Percentiles rank a stretch among this genome's conserved stretches.
These are phyloP conservation scores for Trichosanthes truncata DNA, from an alignment of 306 rosid genomes.

Conservation along the genomic window DNA sequence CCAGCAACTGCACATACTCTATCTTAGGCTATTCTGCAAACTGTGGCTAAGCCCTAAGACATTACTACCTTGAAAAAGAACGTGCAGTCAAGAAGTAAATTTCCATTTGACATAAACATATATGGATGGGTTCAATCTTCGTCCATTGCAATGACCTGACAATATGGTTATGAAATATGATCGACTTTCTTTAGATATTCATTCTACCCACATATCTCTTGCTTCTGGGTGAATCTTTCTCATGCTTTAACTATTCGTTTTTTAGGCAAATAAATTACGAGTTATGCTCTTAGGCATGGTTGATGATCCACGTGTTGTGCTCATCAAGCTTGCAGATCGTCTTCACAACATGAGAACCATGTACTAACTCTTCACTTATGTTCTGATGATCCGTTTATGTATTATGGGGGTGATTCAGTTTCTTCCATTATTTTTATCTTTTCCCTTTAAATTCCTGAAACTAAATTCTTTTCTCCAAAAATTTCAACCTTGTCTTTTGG, in stretches of 20 bases:
- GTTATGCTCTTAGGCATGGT: constrained; percentile 99
- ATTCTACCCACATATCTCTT: not conserved
- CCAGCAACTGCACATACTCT: not conserved
- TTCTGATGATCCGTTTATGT: not conserved
- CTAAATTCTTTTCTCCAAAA: not conserved
- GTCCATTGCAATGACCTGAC: not conserved
- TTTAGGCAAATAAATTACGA: constrained; percentile 76
- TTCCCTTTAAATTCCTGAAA: not conserved
- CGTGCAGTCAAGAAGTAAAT: not conserved
- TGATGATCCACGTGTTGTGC: constrained; percentile 97
- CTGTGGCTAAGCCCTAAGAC: not conserved
- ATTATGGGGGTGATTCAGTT: constrained; percentile 9
- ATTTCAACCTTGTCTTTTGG: not conserved
- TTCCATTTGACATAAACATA: not conserved
- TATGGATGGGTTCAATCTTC: not conserved
- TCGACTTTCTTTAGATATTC: not conserved
- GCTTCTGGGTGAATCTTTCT: constrained; percentile 25
- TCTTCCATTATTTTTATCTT: not conserved
- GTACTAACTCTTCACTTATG: constrained; percentile 37
- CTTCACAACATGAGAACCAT: constrained; percentile 99
- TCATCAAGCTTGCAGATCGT: constrained; percentile 98
- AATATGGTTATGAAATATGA: not conserved
- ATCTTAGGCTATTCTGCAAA: not conserved
- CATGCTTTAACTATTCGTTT: constrained; percentile 28
- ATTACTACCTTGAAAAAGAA: not conserved